Evolutionary conservation across 176 grass and related monocot genomes (phyloP), one percentile per base, ranked within the genome.

Genomic region (Chrysopogon serrulatus): DNA sequence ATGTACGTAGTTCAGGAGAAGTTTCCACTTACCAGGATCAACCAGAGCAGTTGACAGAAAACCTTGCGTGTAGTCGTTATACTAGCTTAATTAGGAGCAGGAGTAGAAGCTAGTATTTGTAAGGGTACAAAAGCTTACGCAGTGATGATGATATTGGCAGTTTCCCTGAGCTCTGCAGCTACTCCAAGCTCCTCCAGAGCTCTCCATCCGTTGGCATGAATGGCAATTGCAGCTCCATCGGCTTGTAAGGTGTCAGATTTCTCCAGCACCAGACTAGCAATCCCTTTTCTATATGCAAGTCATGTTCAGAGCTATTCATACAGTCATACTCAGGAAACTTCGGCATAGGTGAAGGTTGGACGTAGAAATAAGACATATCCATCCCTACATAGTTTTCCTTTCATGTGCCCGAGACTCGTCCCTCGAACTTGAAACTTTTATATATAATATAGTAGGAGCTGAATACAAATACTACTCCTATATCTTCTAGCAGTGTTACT

Each of bases 251-350:
- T 77, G 51, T 88, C 57, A 1, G 65, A 85, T 49, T 80, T 90
- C 67, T 93, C 85, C 24, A 93, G 14, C 51, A 93, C 82, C 10
- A n/a, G n/a, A 73, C 78, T 84, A 28, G 45, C 19, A n/a, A 88
- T 86, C 66, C 85, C 88, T 42, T 93, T 93, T 78, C 88, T 93
- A 68, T 30, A 71, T 43, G 26, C 37, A 79, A 17, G 51, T 23
- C 51, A 53, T 16, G 43, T 45, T 48, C 15, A 48, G 45, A 48
- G 14, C 45, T 48, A 48, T 15, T 45, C 43, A 45, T 16, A 3
- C 1, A 48, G 15, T 45, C 43, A 45, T 16, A 3, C 1, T 16
- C 13, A 45, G 14, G 3, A 48, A 48, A 48, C 45, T 48, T 17
- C 45, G 4, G 45, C 45, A 48, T 15, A 48, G 45, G 45, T 48